phyloP scores from a whole-genome alignment of 2,329 filamentous ascomycete genomes.

The Aureobasidium sp. region DNA sequence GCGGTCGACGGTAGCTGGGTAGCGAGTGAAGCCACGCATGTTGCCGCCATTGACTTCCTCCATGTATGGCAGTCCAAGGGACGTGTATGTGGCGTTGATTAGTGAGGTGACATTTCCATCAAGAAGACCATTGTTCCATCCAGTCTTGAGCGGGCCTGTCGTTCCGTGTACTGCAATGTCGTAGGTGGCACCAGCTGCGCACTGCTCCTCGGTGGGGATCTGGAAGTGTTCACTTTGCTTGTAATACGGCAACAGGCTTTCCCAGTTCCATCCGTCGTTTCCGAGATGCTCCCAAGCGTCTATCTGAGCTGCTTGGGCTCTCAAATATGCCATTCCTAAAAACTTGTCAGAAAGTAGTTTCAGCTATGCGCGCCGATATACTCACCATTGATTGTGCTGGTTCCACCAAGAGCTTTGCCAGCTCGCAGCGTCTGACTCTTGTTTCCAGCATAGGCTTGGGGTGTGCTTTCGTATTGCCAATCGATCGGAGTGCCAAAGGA shows the following conservation, averaged over 20 bases:
- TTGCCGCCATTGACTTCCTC: conserved; percentile 37
- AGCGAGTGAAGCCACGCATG: conserved; percentile 39
- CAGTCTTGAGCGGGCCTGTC: conserved; percentile 16
- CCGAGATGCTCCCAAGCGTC: conserved; percentile 13
- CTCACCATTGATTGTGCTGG: conserved; percentile 32
- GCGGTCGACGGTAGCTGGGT: conserved; percentile 37
- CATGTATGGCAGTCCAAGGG: conserved; percentile 33
- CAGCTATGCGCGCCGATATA: not conserved
- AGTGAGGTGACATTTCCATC: conserved; percentile 16
- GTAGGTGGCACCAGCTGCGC: not conserved
- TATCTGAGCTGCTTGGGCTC: conserved; percentile 4
- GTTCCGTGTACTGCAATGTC: not conserved
- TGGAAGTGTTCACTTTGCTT: conserved; percentile 14
- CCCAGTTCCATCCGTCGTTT: conserved; percentile 11
- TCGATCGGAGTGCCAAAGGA: not conserved
- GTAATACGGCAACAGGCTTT: conserved; percentile 19
- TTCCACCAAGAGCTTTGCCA: conserved; percentile 34
- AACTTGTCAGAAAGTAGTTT: not conserved
- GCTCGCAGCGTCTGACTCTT: not conserved
- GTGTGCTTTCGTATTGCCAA: conserved; percentile 4
- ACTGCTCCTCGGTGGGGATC: not conserved
- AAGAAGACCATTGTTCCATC: not conserved
- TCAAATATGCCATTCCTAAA: conserved; percentile 10
- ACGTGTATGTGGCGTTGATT: conserved; percentile 33
- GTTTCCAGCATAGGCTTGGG: conserved; percentile 43